Percentiles rank a stretch among this genome's conserved stretches.
Conservation (phyloP, 1,139 yeast genomes). For the Lodderomyces jiufengensis region DNA sequence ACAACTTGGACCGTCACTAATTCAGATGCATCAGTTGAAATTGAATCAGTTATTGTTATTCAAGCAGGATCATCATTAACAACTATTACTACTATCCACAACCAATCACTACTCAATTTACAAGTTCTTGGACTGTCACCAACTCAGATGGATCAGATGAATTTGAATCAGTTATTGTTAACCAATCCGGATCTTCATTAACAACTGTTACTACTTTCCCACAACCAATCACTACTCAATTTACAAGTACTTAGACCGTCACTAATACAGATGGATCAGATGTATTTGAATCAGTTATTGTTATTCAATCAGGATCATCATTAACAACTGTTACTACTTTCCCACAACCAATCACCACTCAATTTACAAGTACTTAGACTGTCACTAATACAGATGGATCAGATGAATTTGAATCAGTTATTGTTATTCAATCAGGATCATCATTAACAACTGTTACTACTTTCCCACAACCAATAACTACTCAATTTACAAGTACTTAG, state of each 20-base stretch:
- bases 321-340: slow-evolving; percentile 6
- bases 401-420: slow-evolving; percentile 7
- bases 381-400: slow-evolving; percentile 6
- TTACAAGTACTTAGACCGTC: slow-evolving; percentile 19
- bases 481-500: slow-evolving; percentile 7
- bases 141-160: no score
- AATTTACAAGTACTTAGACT: slow-evolving; percentile 7
- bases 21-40: no score
- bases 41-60: slow-evolving; percentile 8
- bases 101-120: slow-evolving; percentile 11
- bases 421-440: slow-evolving; percentile 5
- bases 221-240: no score
- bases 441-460: slow-evolving; percentile 4
- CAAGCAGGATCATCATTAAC: slow-evolving; percentile 6
- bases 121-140: slow-evolving; percentile 16
- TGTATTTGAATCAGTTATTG: slow-evolving; percentile 15
- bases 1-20: slow-evolving; percentile 7
- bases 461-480: slow-evolving; percentile 2
- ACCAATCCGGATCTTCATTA: no score
- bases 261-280: slow-evolving; percentile 13
- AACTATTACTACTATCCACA: slow-evolving; percentile 2
- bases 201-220: no score
- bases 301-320: slow-evolving; percentile 8
- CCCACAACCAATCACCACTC: slow-evolving; percentile 6
- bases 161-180: no score